Evolutionary conservation across 345 rosid genomes (phyloP), one percentile per base, ranked within the genome.

Genomic region (Erysimum cheiranthoides): DNA sequence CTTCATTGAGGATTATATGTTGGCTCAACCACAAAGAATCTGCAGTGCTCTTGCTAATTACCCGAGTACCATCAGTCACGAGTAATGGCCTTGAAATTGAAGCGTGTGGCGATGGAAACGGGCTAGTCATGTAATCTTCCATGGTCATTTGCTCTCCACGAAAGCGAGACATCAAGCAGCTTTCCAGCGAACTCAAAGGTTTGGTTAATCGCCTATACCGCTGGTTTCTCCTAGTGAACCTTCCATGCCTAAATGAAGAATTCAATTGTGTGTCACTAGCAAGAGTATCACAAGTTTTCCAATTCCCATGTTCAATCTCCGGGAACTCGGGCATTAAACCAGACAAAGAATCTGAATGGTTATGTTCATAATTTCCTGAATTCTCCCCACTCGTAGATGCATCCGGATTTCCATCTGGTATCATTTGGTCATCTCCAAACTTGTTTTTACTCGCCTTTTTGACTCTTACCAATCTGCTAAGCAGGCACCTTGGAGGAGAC

Each of bases 151-250:
- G 83, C 66, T 85, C 84, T 47, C 81, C 74, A 59, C 83, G 85
- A 66, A 94, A 73, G 83, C 85, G 92, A 75, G 97, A 86, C 89
- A 88, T 68, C 38, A 90, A 81, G 75, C 96, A 92, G 79, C 93
- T 86, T 78, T 94, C 96, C 25, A 94, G 45, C 42, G 95, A 94
- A 32, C 51, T 72, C 82, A 81, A 67, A 38, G 98, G 93, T 81
- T 83, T 89, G 39, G 83, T 70, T 28, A 61, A 39, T 54, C 57
- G 84, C 31, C 53, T 53, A 10, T 45, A 59, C 5, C 71, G 66
- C 35, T 72, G 77, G 76, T 79, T 85, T 78, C 78, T 79, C 81
- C 85, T 85, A 31, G 74, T 73, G 68, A 81, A 66, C 63, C 68
- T 80, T 75, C 64, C 81, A 66, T 75, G 83, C 79, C 80, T 85